Evolutionary conservation across 2,329 filamentous ascomycete species (phyloP), one percentile per base, ranked within the genome.

Genomic region (Stachybotrys elegans): DNA sequence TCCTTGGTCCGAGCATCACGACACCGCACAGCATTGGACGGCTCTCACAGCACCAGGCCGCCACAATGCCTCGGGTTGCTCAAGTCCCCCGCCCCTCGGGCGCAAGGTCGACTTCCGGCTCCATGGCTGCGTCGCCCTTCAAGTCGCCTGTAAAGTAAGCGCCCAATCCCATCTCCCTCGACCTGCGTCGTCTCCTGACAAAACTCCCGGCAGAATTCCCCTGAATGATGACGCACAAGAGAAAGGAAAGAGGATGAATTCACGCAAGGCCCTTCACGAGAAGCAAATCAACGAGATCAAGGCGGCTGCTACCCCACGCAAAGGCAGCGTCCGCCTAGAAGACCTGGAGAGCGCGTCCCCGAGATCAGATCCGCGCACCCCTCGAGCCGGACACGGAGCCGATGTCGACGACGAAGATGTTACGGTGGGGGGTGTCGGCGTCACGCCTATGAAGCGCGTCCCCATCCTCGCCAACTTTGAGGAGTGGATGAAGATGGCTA

Each of bases 401-500:
- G 69, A 70, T 50, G 74, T 72, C 43, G 76, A 73, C 38, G 75
- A 79, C 51, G 79, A 81, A 27, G 73, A 81, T 47, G 71, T 83
- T 50, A 76, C 82, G 57, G 84, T 88, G 37, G 81, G 80, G 46
- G 86, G 87, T 23, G 81, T 75, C 50, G 88, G 86, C 29, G 86
- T 95, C 43, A 96, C 93, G 47, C 93, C 92, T 43, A 92, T 95
- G 85, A 95, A 95, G 76, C 86, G 91, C 48, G 88, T 95, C 22
- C 93, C 93, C 1, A 86, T 98, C 56, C 74, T 98, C 43, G 93
- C 93, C 59, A 98, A 98, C 68, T 98, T 97, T 57, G 93, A 98
- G 65, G 93, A 98, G 64, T 97, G 92, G 93, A 97, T 98, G 90
- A 98, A 97, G 76, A 95, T 98, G 90, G 93, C 93, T 3, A 97